Base-by-base conservation (phyloP, 208 protist genomes). In the Crithidia brevicula region DNA sequence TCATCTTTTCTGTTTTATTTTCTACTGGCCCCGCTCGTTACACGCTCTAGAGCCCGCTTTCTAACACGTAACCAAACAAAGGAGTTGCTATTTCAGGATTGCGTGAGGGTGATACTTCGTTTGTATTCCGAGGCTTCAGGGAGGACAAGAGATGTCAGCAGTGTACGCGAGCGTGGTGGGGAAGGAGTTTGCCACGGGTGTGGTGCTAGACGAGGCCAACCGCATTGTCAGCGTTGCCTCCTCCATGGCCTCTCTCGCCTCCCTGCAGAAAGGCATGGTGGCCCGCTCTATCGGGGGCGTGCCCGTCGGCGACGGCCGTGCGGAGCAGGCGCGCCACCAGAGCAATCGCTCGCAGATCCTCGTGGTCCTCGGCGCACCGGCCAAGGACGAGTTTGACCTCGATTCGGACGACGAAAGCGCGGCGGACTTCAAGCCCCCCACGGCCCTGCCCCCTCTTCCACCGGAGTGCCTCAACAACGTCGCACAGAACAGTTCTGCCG, bases 361-460 rank as follows among this genome's bases (percentile, higher is more conserved):
- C 23, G 70, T 91, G 11, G 83, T 91, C 16, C 76, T 94, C 11
- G 57, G 45, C 10, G 45, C 59, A 2, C 38, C 71, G 4, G 28
- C 51, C 15, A 77, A 79, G 36, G 91, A 96, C 60, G 91, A 93
- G 72, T 94, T 96, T 61, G 91, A 96, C 56, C 74, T 96, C 36
- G 78, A 74, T 60, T 92, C 86, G 10, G 83, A 89, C 61, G 83
- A 92, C 0, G 90, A 95, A 13, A 72, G 73, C 23, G 82, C 83
- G 20, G 77, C 82, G 11, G 79, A 83, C 47, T 81, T 82, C 49
- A 71, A 80, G 36, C 82, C 82, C n/a, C 74, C 77, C 28, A 78
- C 76, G 13, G 61, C 72, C 0, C 62, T 86, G 2, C 60, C 82
- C 0, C 72, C 79, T 15, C 57, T 83, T 15, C 65, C 74, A 20